Percentiles rank a stretch among this genome's conserved stretches.
Evolutionary conservation across 371 early-diverging fungal species (phyloP).

Genomic region (Syncephalastrum contaminatum): DNA sequence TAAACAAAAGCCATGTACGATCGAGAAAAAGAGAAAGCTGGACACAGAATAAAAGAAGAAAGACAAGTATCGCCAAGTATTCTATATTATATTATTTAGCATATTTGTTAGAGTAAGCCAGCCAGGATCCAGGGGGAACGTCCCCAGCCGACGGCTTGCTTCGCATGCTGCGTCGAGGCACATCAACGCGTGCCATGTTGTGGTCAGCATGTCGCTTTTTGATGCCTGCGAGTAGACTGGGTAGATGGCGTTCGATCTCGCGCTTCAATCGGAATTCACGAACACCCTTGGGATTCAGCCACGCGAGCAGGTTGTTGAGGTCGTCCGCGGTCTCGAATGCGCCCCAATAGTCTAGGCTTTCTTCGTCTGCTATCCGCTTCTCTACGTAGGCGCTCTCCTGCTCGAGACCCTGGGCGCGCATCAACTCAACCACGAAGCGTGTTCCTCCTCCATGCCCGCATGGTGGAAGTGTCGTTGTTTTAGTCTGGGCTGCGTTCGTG

Average conservation of each 20-base stretch:
- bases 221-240: slow-evolving; percentile 49
- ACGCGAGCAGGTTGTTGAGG: slow-evolving; percentile 64
- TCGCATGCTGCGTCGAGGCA: slow-evolving; percentile 7
- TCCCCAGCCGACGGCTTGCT: slow-evolving; percentile 3
- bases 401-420: slow-evolving; percentile 28
- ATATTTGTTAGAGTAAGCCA: background rate
- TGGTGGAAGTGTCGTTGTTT: slow-evolving; percentile 19
- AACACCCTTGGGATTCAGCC: slow-evolving; percentile 78
- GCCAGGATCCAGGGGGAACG: background rate
- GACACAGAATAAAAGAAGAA: background rate
- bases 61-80: background rate
- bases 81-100: background rate
- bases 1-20: background rate
- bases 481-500: slow-evolving; percentile 14
- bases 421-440: slow-evolving; percentile 28
- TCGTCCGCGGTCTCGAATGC: slow-evolving; percentile 14
- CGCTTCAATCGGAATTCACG: slow-evolving; percentile 63
- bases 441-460: slow-evolving; percentile 49
- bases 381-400: slow-evolving; percentile 28
- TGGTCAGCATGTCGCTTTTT: slow-evolving; percentile 29
- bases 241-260: slow-evolving; percentile 50
- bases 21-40: slow-evolving; percentile 3
- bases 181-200: no score
- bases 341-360: background rate
- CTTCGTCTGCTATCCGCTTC: slow-evolving; percentile 13